phyloP scores from a whole-genome alignment of 495 filamentous ascomycete genomes.

The Neurospora terricola region DNA sequence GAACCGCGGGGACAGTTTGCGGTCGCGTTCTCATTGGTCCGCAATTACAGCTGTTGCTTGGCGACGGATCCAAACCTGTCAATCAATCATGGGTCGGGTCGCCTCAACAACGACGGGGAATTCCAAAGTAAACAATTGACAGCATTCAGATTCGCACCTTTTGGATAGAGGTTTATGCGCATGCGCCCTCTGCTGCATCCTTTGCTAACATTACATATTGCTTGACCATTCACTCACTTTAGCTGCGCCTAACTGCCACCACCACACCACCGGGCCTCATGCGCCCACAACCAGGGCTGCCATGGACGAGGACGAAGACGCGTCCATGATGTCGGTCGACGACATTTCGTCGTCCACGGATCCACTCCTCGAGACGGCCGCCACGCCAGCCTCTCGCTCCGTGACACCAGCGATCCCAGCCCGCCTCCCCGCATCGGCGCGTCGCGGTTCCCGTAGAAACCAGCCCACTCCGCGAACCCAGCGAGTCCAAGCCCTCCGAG shows the following conservation, averaged over 20 bases:
- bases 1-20: neutral
- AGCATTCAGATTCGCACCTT: neutral
- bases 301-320: slow-evolving; percentile 9
- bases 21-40: neutral
- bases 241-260: neutral
- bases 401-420: slow-evolving; percentile 5
- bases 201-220: neutral
- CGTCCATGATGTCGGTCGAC: slow-evolving; percentile 20
- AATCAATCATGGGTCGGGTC: neutral
- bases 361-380: slow-evolving; percentile 30
- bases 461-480: slow-evolving; percentile 11
- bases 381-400: slow-evolving; percentile 15
- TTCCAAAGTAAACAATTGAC: neutral
- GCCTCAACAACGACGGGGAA: neutral
- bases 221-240: neutral
- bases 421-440: slow-evolving; percentile 14
- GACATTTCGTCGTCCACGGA: slow-evolving; percentile 39
- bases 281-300: slow-evolving; percentile 2
- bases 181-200: neutral
- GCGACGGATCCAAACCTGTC: neutral
- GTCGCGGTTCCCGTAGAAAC: slow-evolving; percentile 15
- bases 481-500: slow-evolving; percentile 15
- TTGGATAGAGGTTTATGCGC: neutral
- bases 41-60: neutral
- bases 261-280: neutral